Conservation (phyloP, 305 asterid species). For the Fraxinus nigra region DNA sequence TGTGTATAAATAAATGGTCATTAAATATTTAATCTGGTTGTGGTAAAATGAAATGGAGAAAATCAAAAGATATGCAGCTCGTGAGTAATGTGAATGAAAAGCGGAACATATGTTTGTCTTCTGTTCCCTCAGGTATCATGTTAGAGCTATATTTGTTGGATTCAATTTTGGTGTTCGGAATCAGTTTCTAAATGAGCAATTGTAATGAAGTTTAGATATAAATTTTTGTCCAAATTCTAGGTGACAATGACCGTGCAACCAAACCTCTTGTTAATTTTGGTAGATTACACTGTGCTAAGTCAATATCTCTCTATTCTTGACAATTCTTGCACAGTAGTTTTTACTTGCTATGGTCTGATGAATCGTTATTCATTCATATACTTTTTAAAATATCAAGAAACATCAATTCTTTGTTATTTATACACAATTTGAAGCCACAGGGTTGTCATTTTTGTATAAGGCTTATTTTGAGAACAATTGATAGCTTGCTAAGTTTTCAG, state of each 20-base stretch:
- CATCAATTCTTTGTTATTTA: not conserved
- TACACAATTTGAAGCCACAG: not conserved
- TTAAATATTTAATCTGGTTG: not conserved
- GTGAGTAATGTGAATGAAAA: not conserved
- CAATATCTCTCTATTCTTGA: not conserved
- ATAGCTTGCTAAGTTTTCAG: not conserved
- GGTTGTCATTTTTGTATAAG: not conserved
- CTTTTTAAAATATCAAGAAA: not conserved
- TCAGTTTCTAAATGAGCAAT: not conserved
- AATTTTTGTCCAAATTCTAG: not conserved
- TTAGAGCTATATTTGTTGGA: not conserved
- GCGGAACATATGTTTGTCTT: not conserved
- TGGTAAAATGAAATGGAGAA: conserved; percentile 5
- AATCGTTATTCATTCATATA: not conserved
- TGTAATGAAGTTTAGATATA: not conserved
- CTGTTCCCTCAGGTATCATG: not conserved
- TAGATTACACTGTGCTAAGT: not conserved
- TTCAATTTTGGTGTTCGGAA: not conserved
- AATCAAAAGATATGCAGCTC: not conserved
- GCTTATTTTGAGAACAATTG: not conserved
- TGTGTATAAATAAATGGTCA: not conserved
- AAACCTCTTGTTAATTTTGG: not conserved
- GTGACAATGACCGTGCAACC: not conserved
- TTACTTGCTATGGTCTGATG: not conserved
- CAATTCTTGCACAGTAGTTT: not conserved